Evolutionary conservation across 805 yeast genomes (phyloP).

Genomic region (Lipomyces chichibuensis): DNA sequence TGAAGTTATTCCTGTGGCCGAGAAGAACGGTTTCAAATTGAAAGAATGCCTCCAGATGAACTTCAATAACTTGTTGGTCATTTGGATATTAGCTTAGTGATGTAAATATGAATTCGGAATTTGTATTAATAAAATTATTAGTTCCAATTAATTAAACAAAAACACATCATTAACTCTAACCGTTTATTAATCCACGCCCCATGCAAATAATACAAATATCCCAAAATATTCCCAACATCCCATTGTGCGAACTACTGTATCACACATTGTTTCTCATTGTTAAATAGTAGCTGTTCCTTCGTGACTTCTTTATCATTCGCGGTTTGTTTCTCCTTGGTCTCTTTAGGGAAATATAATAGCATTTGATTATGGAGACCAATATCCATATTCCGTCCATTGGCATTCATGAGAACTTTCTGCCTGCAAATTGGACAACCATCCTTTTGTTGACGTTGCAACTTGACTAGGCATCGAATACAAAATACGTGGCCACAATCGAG

Average conservation of each 20-base stretch:
- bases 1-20: slow-evolving; percentile 30
- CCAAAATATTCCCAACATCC: not conserved
- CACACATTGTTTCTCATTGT: not conserved
- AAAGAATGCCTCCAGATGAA: slow-evolving; percentile 13
- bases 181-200: not conserved
- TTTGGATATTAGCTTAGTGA: slow-evolving; percentile 20
- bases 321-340: slow-evolving; percentile 62
- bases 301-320: slow-evolving; percentile 57
- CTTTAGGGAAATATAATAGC: slow-evolving; percentile 65
- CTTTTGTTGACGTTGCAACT: slow-evolving; percentile 61
- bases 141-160: not conserved
- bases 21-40: slow-evolving; percentile 26
- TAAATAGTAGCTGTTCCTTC: slow-evolving; percentile 45
- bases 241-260: not conserved
- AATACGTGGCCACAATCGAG: slow-evolving; percentile 67
- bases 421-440: slow-evolving; percentile 70
- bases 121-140: not conserved
- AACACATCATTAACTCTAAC: not conserved
- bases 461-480: slow-evolving; percentile 72
- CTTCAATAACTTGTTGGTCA: slow-evolving; percentile 26
- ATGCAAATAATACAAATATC: not conserved
- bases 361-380: slow-evolving; percentile 55
- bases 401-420: slow-evolving; percentile 55
- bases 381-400: slow-evolving; percentile 66
- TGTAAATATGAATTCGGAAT: not conserved